Evolutionary conservation across 208 protist species (phyloP).

Genomic region (Trypanosoma theileri): DNA sequence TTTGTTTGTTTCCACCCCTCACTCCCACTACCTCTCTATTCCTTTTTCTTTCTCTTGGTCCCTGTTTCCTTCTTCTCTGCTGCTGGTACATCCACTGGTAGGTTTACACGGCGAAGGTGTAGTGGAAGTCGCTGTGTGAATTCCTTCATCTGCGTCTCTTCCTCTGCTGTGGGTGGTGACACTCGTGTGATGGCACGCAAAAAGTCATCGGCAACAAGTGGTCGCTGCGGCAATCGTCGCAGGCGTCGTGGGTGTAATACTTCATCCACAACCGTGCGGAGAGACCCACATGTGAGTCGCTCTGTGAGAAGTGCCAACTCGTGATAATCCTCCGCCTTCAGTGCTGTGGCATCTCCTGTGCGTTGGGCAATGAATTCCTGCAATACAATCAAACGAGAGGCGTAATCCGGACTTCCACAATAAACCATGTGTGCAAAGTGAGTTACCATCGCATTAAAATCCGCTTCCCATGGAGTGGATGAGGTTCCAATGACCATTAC

Average conservation of each 20-base stretch:
- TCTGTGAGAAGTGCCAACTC: constrained; percentile 82
- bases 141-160: constrained; percentile 55
- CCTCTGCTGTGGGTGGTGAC: constrained; percentile 50
- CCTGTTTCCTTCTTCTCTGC: constrained; percentile 58
- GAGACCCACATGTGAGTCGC: constrained; percentile 62
- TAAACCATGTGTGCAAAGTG: constrained; percentile 80
- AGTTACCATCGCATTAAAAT: constrained; percentile 52
- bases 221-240: constrained; percentile 63
- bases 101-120: constrained; percentile 64
- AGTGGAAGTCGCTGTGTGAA: constrained; percentile 71
- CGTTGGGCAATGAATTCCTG: constrained; percentile 43
- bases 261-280: constrained; percentile 51
- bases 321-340: constrained; percentile 42
- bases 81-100: constrained; percentile 65
- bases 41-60: constrained; percentile 22
- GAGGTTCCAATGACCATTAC: constrained; percentile 88
- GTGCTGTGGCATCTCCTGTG: constrained; percentile 15
- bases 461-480: constrained; percentile 71
- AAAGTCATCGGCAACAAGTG: constrained; percentile 77
- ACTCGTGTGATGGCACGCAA: constrained; percentile 57
- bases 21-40: constrained; percentile 9
- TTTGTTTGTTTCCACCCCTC: constrained; percentile 13
- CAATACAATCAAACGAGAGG: constrained; percentile 76
- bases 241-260: constrained; percentile 74
- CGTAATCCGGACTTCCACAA: constrained; percentile 86